A percentile compares a stretch with the other conserved stretches of the same genome.
phyloP scores from a whole-genome alignment of 139 green algal species.

The Monoraphidium neglectum region DNA sequence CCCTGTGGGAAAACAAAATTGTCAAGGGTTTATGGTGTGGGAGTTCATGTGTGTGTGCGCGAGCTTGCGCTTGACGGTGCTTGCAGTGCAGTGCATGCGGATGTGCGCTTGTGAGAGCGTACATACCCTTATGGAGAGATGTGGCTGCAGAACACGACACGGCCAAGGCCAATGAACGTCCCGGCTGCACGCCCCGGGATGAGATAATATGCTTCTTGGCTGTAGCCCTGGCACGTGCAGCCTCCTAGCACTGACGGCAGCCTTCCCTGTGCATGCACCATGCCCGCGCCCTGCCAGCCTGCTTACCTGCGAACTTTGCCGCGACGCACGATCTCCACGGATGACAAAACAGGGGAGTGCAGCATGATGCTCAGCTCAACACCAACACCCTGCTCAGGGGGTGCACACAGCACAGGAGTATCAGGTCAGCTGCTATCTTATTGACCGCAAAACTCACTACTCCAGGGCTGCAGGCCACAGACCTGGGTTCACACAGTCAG shows the following conservation, averaged over 20 bases:
- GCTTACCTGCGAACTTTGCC: slow-evolving; percentile 34
- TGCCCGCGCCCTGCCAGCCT: not conserved
- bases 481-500: not conserved
- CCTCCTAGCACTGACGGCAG: not conserved
- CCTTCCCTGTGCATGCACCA: not conserved
- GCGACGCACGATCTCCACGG: slow-evolving; percentile 45
- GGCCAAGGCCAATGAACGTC: not conserved
- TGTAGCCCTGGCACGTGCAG: not conserved
- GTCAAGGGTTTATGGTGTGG: no score
- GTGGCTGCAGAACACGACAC: not conserved
- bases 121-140: no score
- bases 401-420: no score
- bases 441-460: not conserved
- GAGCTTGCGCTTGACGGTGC: no score
- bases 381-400: slow-evolving; percentile 51
- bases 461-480: not conserved
- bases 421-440: slow-evolving; percentile 21
- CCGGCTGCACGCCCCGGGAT: not conserved
- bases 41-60: no score
- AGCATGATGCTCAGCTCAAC: slow-evolving; percentile 56
- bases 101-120: no score
- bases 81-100: no score
- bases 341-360: slow-evolving; percentile 41
- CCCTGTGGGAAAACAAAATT: no score
- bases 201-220: not conserved